Base-by-base conservation (phyloP, 1,139 yeast genomes). In the Taphrina confusa region DNA sequence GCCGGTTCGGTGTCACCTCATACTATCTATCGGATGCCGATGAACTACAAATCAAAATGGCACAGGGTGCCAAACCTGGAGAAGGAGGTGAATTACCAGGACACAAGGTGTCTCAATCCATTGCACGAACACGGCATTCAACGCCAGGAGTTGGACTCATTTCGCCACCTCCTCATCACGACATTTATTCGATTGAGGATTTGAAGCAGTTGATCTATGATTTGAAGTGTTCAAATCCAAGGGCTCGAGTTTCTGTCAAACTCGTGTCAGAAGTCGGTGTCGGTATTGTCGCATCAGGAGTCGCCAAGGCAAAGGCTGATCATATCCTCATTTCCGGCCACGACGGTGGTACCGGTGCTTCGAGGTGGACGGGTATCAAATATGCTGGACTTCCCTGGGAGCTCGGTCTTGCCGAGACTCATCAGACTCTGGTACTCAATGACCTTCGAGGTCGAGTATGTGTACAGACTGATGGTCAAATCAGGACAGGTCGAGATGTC, bases 311-410 rank as follows among this genome's bases (percentile, higher is more conserved):
- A 28, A 95, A 95, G 72, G 96, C 97, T 14, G 97, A 92, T 72
- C 96, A 91, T 73, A 87, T 92, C 69, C 80, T 91, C 71, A 88
- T 92, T 67, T 87, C 96, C 64, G 97, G 97, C 70, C 97, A 94
- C 72, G 97, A 91, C 74, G 98, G 98, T 82, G 98, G 98, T 79
- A 92, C 98, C 65, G 98, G 98, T 84, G 97, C 97, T 62, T 92
- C 97, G 62, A 84, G 95, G 74, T 88, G 95, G 88, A 91, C 97
- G 30, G 92, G 96, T 71, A 89, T 92, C 73, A 91, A 91, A 74
- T 85, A 90, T 72, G 97, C 98, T 60, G 97, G 97, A 75, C 80
- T 92, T 68, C 97, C 98, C 57, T 92, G 98, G 98, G 98, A 92
- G 75, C 81, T 92, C 68, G 98, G 98, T 72, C 81, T 92, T 67